Conservation (phyloP, 2,329 filamentous ascomycete species). For the Trichoderma brevicompactum region DNA sequence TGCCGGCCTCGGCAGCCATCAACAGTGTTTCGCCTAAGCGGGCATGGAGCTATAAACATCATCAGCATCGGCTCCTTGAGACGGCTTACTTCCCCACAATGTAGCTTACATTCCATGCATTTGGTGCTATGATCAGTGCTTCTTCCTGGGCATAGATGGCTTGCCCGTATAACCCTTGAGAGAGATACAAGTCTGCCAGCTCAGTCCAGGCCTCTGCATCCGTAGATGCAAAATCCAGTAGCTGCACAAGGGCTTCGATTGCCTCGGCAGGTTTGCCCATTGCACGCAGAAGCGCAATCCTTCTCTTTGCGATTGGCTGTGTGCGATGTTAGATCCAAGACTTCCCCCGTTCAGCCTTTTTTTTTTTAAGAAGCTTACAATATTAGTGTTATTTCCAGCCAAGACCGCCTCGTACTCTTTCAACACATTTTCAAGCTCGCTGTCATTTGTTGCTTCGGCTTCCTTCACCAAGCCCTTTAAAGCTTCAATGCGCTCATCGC, state of each 20-base stretch:
- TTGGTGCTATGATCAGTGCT: constrained; percentile 81
- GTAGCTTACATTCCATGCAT: constrained; percentile 88
- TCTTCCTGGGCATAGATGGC: constrained; percentile 90
- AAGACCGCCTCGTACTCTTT: constrained; percentile 79
- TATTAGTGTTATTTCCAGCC: constrained; percentile 73
- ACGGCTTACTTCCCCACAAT: background rate
- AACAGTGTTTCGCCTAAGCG: constrained; percentile 82
- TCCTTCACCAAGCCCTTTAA: constrained; percentile 83
- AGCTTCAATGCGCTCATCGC: constrained; percentile 86
- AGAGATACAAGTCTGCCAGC: constrained; percentile 82
- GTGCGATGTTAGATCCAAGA: constrained; percentile 33
- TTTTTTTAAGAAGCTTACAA: constrained; percentile 57
- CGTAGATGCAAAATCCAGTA: constrained; percentile 83
- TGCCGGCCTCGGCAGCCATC: constrained; percentile 61
- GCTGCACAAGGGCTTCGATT: constrained; percentile 70
- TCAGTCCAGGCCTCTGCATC: constrained; percentile 95
- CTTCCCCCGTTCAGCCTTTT: constrained; percentile 17
- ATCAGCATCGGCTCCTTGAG: constrained; percentile 16
- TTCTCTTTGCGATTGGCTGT: constrained; percentile 84
- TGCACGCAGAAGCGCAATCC: constrained; percentile 77
- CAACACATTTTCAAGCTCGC: constrained; percentile 70
- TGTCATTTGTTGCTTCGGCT: constrained; percentile 70
- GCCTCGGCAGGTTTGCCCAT: constrained; percentile 74
- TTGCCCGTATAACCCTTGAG: constrained; percentile 77
- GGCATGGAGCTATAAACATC: constrained; percentile 72